Percentiles rank a stretch among this genome's conserved stretches.
Evolutionary conservation across 805 yeast genomes (phyloP).

Genomic region (Candida morakotiae): DNA sequence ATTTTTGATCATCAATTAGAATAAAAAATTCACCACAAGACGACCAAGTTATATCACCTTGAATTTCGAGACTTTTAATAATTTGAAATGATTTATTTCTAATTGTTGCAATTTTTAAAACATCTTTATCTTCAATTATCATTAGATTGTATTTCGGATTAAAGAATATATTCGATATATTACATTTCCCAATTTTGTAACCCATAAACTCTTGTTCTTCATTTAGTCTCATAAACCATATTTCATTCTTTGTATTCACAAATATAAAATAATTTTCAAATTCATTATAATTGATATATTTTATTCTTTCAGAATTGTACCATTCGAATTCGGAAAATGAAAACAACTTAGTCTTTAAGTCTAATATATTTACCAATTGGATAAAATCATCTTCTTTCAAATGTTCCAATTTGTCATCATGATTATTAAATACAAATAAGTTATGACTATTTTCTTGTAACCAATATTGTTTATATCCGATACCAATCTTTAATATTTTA

Average conservation of each 20-base stretch:
- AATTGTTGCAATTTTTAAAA: slow-evolving; percentile 9
- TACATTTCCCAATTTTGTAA: slow-evolving; percentile 6
- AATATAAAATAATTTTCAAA: slow-evolving; percentile 25
- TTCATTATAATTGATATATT: slow-evolving; percentile 21
- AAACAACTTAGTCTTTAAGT: slow-evolving; percentile 25
- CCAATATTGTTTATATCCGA: slow-evolving; percentile 31
- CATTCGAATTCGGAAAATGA: slow-evolving; percentile 24
- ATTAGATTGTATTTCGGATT: slow-evolving; percentile 22
- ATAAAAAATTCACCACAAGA: slow-evolving; percentile 32
- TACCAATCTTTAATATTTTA: slow-evolving; percentile 31
- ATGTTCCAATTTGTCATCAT: slow-evolving; percentile 11
- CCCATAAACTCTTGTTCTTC: slow-evolving; percentile 14
- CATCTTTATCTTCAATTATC: slow-evolving; percentile 11
- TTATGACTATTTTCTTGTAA: slow-evolving; percentile 36
- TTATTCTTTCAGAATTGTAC: slow-evolving; percentile 19
- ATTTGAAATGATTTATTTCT: slow-evolving; percentile 7
- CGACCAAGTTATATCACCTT: slow-evolving; percentile 24
- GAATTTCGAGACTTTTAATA: slow-evolving; percentile 10
- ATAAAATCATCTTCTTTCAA: slow-evolving; percentile 12
- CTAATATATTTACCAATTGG: slow-evolving; percentile 32
- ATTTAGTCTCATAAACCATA: slow-evolving; percentile 20
- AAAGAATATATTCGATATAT: slow-evolving; percentile 10
- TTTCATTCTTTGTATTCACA: slow-evolving; percentile 20
- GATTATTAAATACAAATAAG: slow-evolving; percentile 26
- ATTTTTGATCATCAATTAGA: slow-evolving; percentile 16